A percentile compares a stretch with the other conserved stretches of the same genome.
Conservation (phyloP, 352 stramenopile genomes). For the Phytophthora megakarya region DNA sequence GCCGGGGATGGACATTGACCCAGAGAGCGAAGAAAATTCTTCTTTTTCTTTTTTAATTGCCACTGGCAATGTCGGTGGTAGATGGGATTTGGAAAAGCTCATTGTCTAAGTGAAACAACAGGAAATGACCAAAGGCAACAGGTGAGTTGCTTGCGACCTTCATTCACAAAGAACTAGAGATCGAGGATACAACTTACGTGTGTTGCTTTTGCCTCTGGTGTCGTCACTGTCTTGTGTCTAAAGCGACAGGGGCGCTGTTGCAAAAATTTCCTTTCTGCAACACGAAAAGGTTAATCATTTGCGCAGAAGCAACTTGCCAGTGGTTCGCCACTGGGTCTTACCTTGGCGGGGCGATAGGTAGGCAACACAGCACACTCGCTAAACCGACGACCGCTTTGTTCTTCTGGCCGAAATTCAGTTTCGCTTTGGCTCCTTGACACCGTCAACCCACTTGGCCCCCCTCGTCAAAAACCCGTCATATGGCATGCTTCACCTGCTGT, state of each 20-base stretch:
- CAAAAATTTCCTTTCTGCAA: slow-evolving; percentile 6
- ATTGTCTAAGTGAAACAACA: slow-evolving; percentile 28
- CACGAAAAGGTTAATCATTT: slow-evolving; percentile 1
- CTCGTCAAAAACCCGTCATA: slow-evolving; percentile 1
- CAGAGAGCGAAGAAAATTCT: slow-evolving; percentile 25
- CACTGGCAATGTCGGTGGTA: slow-evolving; percentile 70
- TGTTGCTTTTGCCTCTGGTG: slow-evolving; percentile 2
- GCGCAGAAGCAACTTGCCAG: background rate
- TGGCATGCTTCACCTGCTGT: slow-evolving; percentile 8
- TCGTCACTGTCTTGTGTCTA: slow-evolving; percentile 12
- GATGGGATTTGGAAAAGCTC: slow-evolving; percentile 51
- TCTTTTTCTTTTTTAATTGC: slow-evolving; percentile 75
- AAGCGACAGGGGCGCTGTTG: slow-evolving; percentile 33
- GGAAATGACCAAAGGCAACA: slow-evolving; percentile 1
- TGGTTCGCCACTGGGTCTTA: background rate
- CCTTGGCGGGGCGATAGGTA: background rate
- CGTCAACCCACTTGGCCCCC: slow-evolving; percentile 34
- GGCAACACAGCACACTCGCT: slow-evolving; percentile 5
- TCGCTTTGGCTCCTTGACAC: slow-evolving; percentile 26
- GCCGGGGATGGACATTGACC: slow-evolving; percentile 41
- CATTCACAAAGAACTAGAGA: background rate
- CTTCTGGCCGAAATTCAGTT: slow-evolving; percentile 38
- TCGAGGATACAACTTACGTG: slow-evolving; percentile 2
- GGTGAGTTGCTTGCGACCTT: background rate
- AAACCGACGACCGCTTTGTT: slow-evolving; percentile 8